These are phyloP conservation scores for Malassezia pachydermatis DNA, from an alignment of 1,284 basidiomycete species.

Conservation along the genomic window DNA sequence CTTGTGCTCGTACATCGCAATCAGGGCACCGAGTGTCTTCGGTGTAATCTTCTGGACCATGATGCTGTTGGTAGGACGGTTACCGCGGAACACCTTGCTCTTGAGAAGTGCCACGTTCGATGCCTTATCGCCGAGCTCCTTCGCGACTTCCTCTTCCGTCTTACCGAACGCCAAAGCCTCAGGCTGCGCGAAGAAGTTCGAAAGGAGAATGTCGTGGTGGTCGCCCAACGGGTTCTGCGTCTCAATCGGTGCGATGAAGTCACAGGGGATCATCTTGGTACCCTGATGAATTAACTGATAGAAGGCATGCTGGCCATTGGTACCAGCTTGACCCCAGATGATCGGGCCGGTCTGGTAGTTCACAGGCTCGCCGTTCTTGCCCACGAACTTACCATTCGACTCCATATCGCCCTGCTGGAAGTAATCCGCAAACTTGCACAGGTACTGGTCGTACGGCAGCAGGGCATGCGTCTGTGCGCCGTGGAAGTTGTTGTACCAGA, in stretches of 20 bases:
- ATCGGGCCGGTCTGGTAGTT: slow-evolving; percentile 96
- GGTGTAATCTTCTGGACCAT: slow-evolving; percentile 88
- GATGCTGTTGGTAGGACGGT: slow-evolving; percentile 92
- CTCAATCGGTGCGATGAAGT: slow-evolving; percentile 89
- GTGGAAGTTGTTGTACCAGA: slow-evolving; percentile 99
- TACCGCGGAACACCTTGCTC: slow-evolving; percentile 96
- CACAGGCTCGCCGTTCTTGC: slow-evolving; percentile 82
- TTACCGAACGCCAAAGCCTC: slow-evolving; percentile 89
- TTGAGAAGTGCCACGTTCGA: slow-evolving; percentile 75
- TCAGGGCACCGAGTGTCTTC: slow-evolving; percentile 72
- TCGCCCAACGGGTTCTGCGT: slow-evolving; percentile 78
- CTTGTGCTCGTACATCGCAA: slow-evolving; percentile 96
- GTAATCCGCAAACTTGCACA: slow-evolving; percentile 98
- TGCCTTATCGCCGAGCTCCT: slow-evolving; percentile 65
- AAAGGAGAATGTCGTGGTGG: slow-evolving; percentile 92
- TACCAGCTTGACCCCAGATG: slow-evolving; percentile 96
- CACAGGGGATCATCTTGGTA: slow-evolving; percentile 61
- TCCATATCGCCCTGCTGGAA: slow-evolving; percentile 99
- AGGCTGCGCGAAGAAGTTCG: slow-evolving; percentile 96
- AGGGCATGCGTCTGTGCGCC: slow-evolving; percentile 88
- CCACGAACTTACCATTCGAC: slow-evolving; percentile 92
- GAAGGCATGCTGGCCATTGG: slow-evolving; percentile 98
- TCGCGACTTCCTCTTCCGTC: slow-evolving; percentile 72
- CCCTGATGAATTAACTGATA: slow-evolving; percentile 90
- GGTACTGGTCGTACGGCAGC: slow-evolving; percentile 94